Percentiles rank a stretch among this genome's conserved stretches.
phyloP scores from a whole-genome alignment of 129 eudicot genomes.

The Glebionis coronaria region DNA sequence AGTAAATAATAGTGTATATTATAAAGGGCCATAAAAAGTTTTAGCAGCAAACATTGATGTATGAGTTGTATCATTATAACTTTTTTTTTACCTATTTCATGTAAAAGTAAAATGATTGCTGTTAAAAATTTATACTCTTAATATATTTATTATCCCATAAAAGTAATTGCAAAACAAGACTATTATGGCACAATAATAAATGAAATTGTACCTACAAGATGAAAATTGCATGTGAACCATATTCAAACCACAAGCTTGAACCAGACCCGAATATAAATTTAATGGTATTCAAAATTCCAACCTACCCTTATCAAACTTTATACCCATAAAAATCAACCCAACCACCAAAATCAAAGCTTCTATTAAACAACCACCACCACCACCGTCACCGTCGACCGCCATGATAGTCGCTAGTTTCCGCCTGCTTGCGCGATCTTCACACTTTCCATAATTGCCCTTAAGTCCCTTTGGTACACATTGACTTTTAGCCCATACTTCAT shows the following conservation, averaged over 20 bases:
- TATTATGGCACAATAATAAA: conserved; percentile 35
- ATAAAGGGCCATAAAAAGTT: not conserved
- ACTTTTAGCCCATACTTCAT: conserved; percentile 79
- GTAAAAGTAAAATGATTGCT: not conserved
- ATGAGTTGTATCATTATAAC: not conserved
- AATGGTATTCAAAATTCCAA: conserved; percentile 32
- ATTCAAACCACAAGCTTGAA: conserved; percentile 29
- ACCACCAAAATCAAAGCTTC: conserved; percentile 30
- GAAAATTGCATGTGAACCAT: conserved; percentile 41
- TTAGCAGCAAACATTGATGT: conserved; percentile 4
- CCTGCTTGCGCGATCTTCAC: conserved; percentile 26
- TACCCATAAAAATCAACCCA: conserved; percentile 33
- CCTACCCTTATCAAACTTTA: conserved; percentile 42
- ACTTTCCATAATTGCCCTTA: conserved; percentile 32
- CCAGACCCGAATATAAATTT: conserved; percentile 24
- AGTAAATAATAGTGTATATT: not conserved
- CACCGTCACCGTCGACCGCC: conserved; percentile 5
- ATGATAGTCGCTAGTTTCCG: conserved; percentile 10
- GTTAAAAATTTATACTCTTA: conserved; percentile 20
- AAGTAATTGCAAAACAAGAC: conserved; percentile 29
- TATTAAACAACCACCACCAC: conserved; percentile 29
- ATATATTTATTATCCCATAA: conserved; percentile 23
- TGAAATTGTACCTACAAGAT: conserved; percentile 40
- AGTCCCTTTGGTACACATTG: conserved; percentile 56
- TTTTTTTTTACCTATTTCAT: not conserved